Evolutionary conservation across 108 stramenopile species (phyloP), one percentile per base, ranked within the genome.

Genomic region (Stephanodiscus triporus): DNA sequence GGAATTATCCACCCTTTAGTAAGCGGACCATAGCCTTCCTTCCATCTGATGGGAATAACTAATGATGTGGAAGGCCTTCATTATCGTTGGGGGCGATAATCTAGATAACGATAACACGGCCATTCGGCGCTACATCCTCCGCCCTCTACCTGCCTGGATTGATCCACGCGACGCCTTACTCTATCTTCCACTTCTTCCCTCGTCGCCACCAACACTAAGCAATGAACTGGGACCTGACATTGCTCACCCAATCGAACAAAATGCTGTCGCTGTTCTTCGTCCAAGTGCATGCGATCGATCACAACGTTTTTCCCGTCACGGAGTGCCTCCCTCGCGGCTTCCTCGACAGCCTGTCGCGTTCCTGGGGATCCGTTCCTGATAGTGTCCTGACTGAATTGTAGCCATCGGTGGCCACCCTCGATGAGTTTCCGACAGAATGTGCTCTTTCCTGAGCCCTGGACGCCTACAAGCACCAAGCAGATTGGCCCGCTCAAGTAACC

Each of bases 221-320:
- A 66, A 78, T 95, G 94, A 2, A 86, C 86, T 13, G 87, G 84
- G 4, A 84, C 86, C 17, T 68, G 45, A 17, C 63, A 63, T 19
- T 72, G 47, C 34, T 80, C 72, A 29, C 72, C 90, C 24, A 89
- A 47, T 14, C 73, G 42, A 62, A 91, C 47, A 49, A 88, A 89
- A 55, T 68, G 55, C 9, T 14, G 26, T 9, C 94, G 84, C 66
- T 95, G 91, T 17, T 70, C 73, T 2, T 61, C 40, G 68, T 86
- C 84, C 54, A 95, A 67, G 82, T 95, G 91, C 91, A 90, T 95
- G 24, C 94, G 77, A 86, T 95, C 94, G 53, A 95, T 60, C 11
- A 92, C 73, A 16, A 91, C 90, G 55, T 70, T 90, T 24, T 64
- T 51, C 14, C 86, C 83, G 1, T 71, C 36, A 48, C 66, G 62